These are phyloP conservation scores for Alternaria hordeiaustralica DNA, from an alignment of 2,329 filamentous ascomycete species.

Conservation along the genomic window DNA sequence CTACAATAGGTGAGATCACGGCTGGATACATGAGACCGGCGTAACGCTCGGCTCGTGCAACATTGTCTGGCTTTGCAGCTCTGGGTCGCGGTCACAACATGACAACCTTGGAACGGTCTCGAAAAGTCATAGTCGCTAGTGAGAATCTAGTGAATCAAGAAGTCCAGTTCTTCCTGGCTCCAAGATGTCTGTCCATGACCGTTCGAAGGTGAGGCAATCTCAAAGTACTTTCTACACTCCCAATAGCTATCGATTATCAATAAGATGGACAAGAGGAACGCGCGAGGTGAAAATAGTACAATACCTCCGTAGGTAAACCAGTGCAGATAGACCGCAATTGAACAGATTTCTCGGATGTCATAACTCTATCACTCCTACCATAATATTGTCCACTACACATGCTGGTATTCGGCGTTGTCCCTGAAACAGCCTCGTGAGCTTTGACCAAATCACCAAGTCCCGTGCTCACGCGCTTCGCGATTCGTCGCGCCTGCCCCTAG, in stretches of 20 bases:
- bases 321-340: neutral
- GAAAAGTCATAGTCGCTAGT: neutral
- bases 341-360: neutral
- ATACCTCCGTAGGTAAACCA: neutral
- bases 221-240: neutral
- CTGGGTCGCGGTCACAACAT: neutral
- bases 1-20: neutral
- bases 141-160: neutral
- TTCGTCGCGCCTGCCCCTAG: conserved; percentile 19
- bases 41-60: neutral
- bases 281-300: neutral
- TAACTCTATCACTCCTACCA: neutral
- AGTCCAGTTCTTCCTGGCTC: neutral
- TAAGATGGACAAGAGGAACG: neutral
- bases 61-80: neutral
- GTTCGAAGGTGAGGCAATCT: neutral
- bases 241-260: neutral
- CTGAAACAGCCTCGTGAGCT: neutral
- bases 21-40: neutral
- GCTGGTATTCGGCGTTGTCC: neutral
- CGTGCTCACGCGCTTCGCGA: conserved; percentile 38
- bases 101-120: neutral
- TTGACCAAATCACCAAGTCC: conserved; percentile 27
- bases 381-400: neutral
- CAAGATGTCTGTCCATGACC: neutral